Base-by-base conservation (phyloP, 768 basidiomycete species). In the Rhizopogon vulgaris region DNA sequence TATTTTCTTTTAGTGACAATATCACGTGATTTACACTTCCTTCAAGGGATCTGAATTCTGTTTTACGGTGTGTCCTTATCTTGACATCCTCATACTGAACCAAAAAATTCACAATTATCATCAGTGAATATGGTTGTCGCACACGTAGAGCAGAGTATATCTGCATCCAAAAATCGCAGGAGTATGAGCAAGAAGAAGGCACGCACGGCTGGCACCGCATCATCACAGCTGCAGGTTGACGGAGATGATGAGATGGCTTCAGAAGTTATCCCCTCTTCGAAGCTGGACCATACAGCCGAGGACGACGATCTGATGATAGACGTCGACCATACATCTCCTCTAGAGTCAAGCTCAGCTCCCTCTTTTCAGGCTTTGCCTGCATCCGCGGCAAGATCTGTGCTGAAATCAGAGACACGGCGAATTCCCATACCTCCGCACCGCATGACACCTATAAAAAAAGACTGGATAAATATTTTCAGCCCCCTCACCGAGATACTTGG, bases 401-500 rank as follows among this genome's bases (percentile, higher is more conserved):
- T 85, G 52, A 91, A 86, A 66, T 85, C 89, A 4, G 95, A 98
- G 70, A 83, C 78, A n/a, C 76, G 95, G 64, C 79, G 91, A 49
- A 83, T 99, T 62, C 76, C 90, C 10, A 89, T 99, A 67, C 96
- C 96, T 11, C 93, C 93, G 8, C 96, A 99, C 68, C 83, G 96
- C 48, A 94, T 97, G 91, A 93, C 94, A 9, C 96, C 96, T 3
- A 70, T 98, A 49, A 95, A 96, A 72, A 91, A 88, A 64, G 94
- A 96, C 58, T 97, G 94, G 94, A 77, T 95, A 46, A 90, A 88
- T 64, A 84, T 97, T 52, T 97, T 98, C 65, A 89, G 92, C 0
- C 96, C 96, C 0, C 73, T 99, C 61, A 94, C 95, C 3, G 95
- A 99, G 74, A 87, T 96, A 58, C 73, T 95, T 63, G 92, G 89